These are phyloP conservation scores for Venturia carpophila DNA, from an alignment of 2,329 filamentous ascomycete genomes.

Conservation along the genomic window DNA sequence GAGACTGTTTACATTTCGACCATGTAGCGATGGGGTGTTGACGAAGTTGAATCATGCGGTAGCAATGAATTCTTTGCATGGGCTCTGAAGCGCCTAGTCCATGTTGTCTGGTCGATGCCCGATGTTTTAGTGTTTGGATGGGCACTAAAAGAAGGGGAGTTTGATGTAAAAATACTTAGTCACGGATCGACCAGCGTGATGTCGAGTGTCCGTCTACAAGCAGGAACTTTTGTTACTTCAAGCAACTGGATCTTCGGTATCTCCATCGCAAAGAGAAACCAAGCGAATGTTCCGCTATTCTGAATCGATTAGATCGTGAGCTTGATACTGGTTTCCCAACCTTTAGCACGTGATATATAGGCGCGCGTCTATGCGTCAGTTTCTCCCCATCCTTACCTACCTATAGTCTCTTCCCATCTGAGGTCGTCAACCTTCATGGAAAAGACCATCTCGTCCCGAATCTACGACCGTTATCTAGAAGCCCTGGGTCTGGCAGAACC, in stretches of 20 bases:
- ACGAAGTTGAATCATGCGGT: not conserved
- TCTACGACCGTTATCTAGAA: not conserved
- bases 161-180: not conserved
- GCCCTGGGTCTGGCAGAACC: not conserved
- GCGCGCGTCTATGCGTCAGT: too few relatives aligned
- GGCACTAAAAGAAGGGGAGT: not conserved
- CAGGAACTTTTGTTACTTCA: too few relatives aligned
- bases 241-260: too few relatives aligned
- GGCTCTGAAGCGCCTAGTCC: not conserved
- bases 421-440: not conserved
- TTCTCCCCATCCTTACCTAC: too few relatives aligned
- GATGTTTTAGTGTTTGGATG: not conserved
- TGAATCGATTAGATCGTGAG: too few relatives aligned
- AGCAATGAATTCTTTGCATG: not conserved
- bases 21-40: not conserved
- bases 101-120: slow-evolving; percentile 1
- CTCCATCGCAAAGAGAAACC: too few relatives aligned
- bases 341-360: too few relatives aligned
- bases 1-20: not conserved
- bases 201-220: too few relatives aligned
- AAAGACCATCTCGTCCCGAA: not conserved
- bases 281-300: too few relatives aligned
- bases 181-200: not conserved
- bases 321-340: too few relatives aligned
- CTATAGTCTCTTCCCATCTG: not conserved